A percentile compares a stretch with the other conserved stretches of the same genome.
Conservation (phyloP, 2,329 filamentous ascomycete genomes). For the Diaporthe vaccinii region DNA sequence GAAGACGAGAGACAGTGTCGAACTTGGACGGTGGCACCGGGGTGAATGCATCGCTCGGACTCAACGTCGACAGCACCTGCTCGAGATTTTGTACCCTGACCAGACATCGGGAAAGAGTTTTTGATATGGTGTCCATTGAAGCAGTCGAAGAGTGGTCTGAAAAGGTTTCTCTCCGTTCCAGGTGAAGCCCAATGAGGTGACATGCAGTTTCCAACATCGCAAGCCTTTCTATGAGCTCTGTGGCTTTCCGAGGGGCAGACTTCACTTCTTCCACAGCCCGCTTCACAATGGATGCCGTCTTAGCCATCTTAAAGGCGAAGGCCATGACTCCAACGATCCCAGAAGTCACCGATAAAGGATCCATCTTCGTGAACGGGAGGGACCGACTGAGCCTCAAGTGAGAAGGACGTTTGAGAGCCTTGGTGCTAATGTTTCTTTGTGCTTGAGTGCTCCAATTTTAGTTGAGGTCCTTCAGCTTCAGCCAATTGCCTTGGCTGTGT, state of each 20-base stretch:
- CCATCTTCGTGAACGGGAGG: neutral
- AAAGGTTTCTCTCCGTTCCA: neutral
- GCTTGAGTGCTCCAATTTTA: too few relatives aligned
- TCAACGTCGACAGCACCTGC: neutral
- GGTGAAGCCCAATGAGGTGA: neutral
- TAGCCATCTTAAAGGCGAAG: constrained; percentile 7
- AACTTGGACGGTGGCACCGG: neutral
- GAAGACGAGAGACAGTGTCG: neutral
- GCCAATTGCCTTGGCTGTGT: too few relatives aligned
- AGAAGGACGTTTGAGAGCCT: too few relatives aligned
- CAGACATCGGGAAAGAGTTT: neutral
- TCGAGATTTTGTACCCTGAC: neutral
- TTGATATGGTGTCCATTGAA: neutral
- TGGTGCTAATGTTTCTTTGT: too few relatives aligned
- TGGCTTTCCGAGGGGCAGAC: neutral
- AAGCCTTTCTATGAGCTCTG: neutral
- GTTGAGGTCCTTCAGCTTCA: too few relatives aligned
- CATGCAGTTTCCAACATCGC: neutral
- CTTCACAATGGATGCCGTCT: neutral
- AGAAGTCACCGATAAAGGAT: constrained; percentile 7
- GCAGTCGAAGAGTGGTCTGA: too few relatives aligned
- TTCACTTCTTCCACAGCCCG: neutral
- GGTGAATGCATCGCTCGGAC: neutral
- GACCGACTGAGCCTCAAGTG: too few relatives aligned
- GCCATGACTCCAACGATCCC: neutral